A percentile compares a stretch with the other conserved stretches of the same genome.
Evolutionary conservation across 78 protist genomes (phyloP).

Genomic region (Dictyostelium capitatum): DNA sequence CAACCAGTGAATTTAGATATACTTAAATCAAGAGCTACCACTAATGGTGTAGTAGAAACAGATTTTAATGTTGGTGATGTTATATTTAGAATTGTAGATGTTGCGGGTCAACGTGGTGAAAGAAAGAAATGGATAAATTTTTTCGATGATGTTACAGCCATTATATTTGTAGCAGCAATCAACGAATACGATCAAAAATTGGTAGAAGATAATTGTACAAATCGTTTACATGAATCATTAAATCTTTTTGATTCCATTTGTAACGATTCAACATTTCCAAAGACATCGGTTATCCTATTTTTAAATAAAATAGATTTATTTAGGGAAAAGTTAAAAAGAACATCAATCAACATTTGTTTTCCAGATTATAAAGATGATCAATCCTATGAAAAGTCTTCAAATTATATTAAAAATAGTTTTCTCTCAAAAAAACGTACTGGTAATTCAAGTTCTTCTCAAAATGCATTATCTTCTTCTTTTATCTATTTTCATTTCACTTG

Average conservation of each 20-base stretch:
- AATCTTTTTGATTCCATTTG: conserved; percentile 82
- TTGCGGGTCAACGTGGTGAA: conserved; percentile 94
- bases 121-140: conserved; percentile 89
- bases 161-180: conserved; percentile 88
- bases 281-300: conserved; percentile 84
- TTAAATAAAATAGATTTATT: conserved; percentile 90
- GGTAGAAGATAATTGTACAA: conserved; percentile 76
- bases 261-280: conserved; percentile 72
- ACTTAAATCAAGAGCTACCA: conserved; percentile 40
- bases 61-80: conserved; percentile 73
- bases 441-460: neutral
- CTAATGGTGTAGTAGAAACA: conserved; percentile 82
- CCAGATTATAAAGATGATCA: conserved; percentile 79
- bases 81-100: conserved; percentile 85
- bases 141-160: conserved; percentile 90
- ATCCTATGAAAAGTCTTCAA: conserved; percentile 75
- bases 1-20: conserved; percentile 65
- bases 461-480: neutral
- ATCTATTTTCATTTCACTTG: conserved; percentile 81
- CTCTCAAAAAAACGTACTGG: conserved; percentile 43
- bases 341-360: conserved; percentile 56
- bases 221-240: conserved; percentile 85
- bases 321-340: conserved; percentile 81
- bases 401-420: conserved; percentile 68
- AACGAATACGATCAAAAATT: conserved; percentile 75